These are phyloP conservation scores for Lecanicillium sp. DNA, from an alignment of 2,329 filamentous ascomycete genomes.

Conservation along the genomic window DNA sequence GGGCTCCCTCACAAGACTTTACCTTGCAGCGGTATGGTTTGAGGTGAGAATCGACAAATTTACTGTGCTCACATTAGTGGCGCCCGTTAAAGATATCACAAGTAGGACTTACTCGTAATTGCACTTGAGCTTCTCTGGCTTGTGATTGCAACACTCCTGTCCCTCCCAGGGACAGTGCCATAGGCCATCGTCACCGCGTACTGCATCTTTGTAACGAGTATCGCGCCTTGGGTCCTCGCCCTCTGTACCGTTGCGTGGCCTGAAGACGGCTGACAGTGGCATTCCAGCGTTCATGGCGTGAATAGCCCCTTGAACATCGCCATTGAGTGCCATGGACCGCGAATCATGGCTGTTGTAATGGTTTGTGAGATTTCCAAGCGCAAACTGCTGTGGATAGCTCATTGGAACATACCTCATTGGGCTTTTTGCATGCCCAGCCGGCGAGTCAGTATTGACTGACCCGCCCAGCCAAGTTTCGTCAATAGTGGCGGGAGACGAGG, in stretches of 20 bases:
- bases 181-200: conserved; percentile 62
- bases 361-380: not conserved
- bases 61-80: conserved; percentile 51
- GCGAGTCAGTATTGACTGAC: too few relatives aligned
- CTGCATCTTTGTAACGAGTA: conserved; percentile 57
- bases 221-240: conserved; percentile 19
- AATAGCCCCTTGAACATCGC: conserved; percentile 4
- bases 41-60: conserved; percentile 93
- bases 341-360: conserved; percentile 2
- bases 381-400: not conserved
- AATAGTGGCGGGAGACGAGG: conserved; percentile 39
- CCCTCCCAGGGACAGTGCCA: conserved; percentile 90
- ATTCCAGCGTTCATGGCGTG: conserved; percentile 3
- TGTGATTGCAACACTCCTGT: conserved; percentile 68
- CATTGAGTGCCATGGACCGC: not conserved
- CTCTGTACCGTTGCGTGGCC: conserved; percentile 9
- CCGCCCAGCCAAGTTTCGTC: conserved; percentile 38
- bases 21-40: conserved; percentile 96
- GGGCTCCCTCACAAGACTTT: conserved; percentile 70
- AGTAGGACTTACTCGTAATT: conserved; percentile 79
- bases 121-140: conserved; percentile 94
- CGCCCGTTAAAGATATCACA: not conserved
- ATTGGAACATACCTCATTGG: conserved; percentile 6
- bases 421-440: conserved; percentile 7
- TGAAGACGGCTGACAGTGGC: conserved; percentile 3